A percentile compares a stretch with the other conserved stretches of the same genome.
Conservation (phyloP, 2,329 filamentous ascomycete species). For the Colletotrichum spaethianum region DNA sequence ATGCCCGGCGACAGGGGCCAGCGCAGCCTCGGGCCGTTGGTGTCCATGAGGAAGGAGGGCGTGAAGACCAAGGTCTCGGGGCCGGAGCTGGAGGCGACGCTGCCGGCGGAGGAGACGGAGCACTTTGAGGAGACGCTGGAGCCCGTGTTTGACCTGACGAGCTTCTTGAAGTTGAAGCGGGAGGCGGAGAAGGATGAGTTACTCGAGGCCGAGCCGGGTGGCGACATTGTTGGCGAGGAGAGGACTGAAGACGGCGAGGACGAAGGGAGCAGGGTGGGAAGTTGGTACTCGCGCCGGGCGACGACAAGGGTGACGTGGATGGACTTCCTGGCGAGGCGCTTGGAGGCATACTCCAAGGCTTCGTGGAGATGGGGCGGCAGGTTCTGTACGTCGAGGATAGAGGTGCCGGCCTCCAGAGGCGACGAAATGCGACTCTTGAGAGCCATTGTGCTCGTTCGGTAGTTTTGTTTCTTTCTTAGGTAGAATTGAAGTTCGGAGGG, state of each 20-base stretch:
- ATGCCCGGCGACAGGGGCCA: slow-evolving; percentile 57
- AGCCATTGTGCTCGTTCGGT: slow-evolving; percentile 54
- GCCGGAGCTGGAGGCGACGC: slow-evolving; percentile 37
- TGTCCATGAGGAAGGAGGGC: slow-evolving; percentile 49
- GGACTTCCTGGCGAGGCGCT: slow-evolving; percentile 67
- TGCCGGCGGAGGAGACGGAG: slow-evolving; percentile 40
- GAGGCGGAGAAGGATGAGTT: slow-evolving; percentile 47
- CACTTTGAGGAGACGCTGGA: slow-evolving; percentile 45
- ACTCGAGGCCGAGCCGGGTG: slow-evolving; percentile 41
- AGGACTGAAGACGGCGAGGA: slow-evolving; percentile 45
- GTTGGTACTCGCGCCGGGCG: slow-evolving; percentile 69
- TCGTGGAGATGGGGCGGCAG: slow-evolving; percentile 68
- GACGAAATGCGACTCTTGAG: slow-evolving; percentile 73
- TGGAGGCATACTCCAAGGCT: slow-evolving; percentile 72
- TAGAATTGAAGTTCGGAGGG: slow-evolving; percentile 27
- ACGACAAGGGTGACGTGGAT: slow-evolving; percentile 72
- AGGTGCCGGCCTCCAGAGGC: slow-evolving; percentile 74
- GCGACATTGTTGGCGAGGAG: slow-evolving; percentile 50
- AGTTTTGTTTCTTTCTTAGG: no score
- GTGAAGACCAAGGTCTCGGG: slow-evolving; percentile 52
- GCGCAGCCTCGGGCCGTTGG: slow-evolving; percentile 46
- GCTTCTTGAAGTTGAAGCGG: slow-evolving; percentile 51
- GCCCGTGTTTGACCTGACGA: slow-evolving; percentile 57
- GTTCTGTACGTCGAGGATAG: slow-evolving; percentile 70
- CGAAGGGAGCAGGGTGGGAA: slow-evolving; percentile 56